phyloP scores from a whole-genome alignment of 1,284 basidiomycete species.

The Trichosporon inkin region DNA sequence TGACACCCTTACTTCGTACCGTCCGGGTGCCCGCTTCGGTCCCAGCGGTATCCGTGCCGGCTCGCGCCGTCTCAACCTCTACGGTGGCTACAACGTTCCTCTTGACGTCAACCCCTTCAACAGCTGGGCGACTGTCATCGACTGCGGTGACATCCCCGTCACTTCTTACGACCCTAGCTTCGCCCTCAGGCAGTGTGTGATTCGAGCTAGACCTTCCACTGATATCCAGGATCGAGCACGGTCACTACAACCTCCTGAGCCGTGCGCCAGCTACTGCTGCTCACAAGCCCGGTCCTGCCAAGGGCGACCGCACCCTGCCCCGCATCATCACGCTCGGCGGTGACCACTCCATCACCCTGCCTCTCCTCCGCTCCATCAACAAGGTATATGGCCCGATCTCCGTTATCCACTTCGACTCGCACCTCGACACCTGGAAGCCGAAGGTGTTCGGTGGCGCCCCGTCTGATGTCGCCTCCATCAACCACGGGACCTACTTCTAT shows the following conservation, averaged over 20 bases:
- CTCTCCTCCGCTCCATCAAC: slow-evolving; percentile 48
- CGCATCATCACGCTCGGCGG: slow-evolving; percentile 46
- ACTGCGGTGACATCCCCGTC: slow-evolving; percentile 38
- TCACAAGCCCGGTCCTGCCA: not conserved
- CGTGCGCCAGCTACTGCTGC: slow-evolving; percentile 1
- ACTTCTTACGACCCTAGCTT: slow-evolving; percentile 35
- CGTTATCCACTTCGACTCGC: slow-evolving; percentile 50
- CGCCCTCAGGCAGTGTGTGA: slow-evolving; percentile 6
- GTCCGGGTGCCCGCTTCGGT: slow-evolving; percentile 66
- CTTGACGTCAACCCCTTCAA: slow-evolving; percentile 33
- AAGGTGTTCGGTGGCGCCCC: slow-evolving; percentile 37
- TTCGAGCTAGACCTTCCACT: not conserved
- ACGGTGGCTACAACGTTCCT: slow-evolving; percentile 37
- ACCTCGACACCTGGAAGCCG: slow-evolving; percentile 31
- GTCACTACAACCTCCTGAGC: slow-evolving; percentile 10
- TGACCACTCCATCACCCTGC: slow-evolving; percentile 52
- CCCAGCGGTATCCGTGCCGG: slow-evolving; percentile 66
- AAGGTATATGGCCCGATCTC: slow-evolving; percentile 33
- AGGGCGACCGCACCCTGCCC: slow-evolving; percentile 31
- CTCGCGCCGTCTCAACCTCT: slow-evolving; percentile 19
- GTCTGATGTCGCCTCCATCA: slow-evolving; percentile 30
- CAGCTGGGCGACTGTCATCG: slow-evolving; percentile 38
- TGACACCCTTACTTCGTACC: slow-evolving; percentile 53
- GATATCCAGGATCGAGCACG: slow-evolving; percentile 8
- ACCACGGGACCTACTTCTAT: slow-evolving; percentile 46